A percentile compares a stretch with the other conserved stretches of the same genome.
Evolutionary conservation across 768 basidiomycete genomes (phyloP).

Genomic region (Lactarius quietus): DNA sequence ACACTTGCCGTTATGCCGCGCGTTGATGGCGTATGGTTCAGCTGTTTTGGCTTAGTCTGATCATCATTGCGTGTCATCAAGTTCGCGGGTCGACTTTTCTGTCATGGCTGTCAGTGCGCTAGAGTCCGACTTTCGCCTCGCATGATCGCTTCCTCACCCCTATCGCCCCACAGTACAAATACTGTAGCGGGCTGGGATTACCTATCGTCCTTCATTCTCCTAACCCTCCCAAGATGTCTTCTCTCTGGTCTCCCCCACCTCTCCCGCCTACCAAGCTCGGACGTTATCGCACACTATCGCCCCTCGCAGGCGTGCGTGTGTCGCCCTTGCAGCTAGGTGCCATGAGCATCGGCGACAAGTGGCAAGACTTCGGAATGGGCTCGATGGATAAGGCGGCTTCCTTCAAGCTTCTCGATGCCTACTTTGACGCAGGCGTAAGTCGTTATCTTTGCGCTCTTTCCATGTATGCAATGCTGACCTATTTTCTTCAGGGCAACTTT

Average conservation of each 20-base stretch:
- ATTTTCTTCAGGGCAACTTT: slow-evolving; percentile 49
- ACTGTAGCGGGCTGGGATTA: neutral
- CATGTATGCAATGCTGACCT: slow-evolving; percentile 35
- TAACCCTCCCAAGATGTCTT: neutral
- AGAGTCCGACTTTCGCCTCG: neutral
- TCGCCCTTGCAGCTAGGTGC: slow-evolving; percentile 48
- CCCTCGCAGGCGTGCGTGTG: slow-evolving; percentile 43
- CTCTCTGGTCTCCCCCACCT: neutral
- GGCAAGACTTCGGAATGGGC: slow-evolving; percentile 39
- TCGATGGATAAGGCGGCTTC: slow-evolving; percentile 41
- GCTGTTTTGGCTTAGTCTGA: too few species aligned
- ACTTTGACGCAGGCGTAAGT: slow-evolving; percentile 45
- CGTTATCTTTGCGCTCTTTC: slow-evolving; percentile 22
- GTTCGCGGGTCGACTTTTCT: too few species aligned
- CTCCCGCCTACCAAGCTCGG: slow-evolving; percentile 28
- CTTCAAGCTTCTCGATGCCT: slow-evolving; percentile 47
- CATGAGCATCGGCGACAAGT: slow-evolving; percentile 47
- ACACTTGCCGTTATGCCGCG: too few species aligned
- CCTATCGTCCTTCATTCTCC: neutral
- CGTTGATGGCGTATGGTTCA: too few species aligned
- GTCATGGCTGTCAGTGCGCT: too few species aligned
- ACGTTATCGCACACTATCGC: slow-evolving; percentile 39
- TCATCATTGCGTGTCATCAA: too few species aligned
- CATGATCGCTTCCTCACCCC: neutral
- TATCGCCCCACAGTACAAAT: neutral